Evolutionary conservation across 2,329 filamentous ascomycete species (phyloP).

Genomic region (Sclerotinia glacialis): DNA sequence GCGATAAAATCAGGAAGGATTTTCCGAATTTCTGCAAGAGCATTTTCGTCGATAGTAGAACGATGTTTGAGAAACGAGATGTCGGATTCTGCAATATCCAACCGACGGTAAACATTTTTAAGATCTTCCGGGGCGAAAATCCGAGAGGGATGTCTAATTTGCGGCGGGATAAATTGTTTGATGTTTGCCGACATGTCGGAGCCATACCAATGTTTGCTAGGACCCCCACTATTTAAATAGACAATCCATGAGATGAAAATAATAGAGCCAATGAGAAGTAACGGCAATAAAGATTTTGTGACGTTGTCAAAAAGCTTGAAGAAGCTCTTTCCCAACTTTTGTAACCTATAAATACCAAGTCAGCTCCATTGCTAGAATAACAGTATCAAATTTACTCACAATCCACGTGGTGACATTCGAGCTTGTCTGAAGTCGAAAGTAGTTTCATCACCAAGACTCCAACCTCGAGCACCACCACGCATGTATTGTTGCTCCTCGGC

Average conservation of each 20-base stretch:
- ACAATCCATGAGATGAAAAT: not conserved
- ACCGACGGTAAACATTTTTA: constrained; percentile 28
- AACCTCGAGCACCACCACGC: not conserved
- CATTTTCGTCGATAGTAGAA: constrained; percentile 37
- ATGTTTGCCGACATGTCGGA: constrained; percentile 10
- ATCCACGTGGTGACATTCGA: not conserved
- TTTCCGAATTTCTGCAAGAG: constrained; percentile 42
- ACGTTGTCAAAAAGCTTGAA: not conserved
- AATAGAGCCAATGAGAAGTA: not conserved
- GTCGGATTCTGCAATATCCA: constrained; percentile 32
- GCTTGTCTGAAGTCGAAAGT: not conserved
- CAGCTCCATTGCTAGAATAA: not conserved
- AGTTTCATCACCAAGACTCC: not conserved
- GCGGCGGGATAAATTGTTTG: constrained; percentile 15
- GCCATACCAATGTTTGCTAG: constrained; percentile 13
- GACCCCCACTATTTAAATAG: constrained; percentile 7
- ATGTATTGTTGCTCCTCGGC: constrained; percentile 24
- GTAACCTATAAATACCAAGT: not conserved
- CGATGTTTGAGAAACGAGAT: constrained; percentile 27
- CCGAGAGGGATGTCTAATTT: constrained; percentile 15
- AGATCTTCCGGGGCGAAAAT: constrained; percentile 25
- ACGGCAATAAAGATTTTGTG: not conserved
- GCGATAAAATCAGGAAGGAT: constrained; percentile 57
- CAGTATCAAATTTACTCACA: not conserved
- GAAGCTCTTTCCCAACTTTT: not conserved